phyloP scores from a whole-genome alignment of 371 early-diverging fungal species.

The Mucor irregularis region DNA sequence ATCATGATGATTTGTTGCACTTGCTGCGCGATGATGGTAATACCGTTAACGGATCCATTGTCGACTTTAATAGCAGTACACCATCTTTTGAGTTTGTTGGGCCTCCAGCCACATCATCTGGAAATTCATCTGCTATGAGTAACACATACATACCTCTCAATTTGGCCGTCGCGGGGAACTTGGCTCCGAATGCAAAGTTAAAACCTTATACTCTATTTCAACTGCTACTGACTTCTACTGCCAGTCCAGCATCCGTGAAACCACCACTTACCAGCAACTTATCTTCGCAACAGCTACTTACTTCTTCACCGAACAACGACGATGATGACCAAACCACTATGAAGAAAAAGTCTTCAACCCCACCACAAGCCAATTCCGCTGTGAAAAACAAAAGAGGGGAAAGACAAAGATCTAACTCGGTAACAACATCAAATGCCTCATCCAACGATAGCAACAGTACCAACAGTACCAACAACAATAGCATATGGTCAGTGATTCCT shows the following conservation, averaged over 20 bases:
- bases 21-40: not conserved
- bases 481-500: not conserved
- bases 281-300: not conserved
- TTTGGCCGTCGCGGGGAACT: conserved; percentile 11
- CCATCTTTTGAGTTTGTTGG: conserved; percentile 1
- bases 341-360: no score
- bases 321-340: no score
- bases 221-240: conserved; percentile 6
- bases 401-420: conserved; percentile 11
- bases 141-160: no score
- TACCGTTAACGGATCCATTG: no score
- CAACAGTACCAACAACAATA: no score
- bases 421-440: not conserved
- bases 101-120: not conserved
- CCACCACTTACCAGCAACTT: not conserved
- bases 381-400: not conserved
- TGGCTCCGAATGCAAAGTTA: conserved; percentile 34
- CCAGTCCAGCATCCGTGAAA: not conserved
- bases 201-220: conserved; percentile 41
- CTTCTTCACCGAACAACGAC: not conserved
- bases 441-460: no score
- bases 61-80: not conserved
- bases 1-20: not conserved
- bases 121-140: no score
- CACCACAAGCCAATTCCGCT: no score